Evolutionary conservation across 345 rosid genomes (phyloP), one percentile per base, ranked within the genome.

Genomic region (Arabis hirsuta): DNA sequence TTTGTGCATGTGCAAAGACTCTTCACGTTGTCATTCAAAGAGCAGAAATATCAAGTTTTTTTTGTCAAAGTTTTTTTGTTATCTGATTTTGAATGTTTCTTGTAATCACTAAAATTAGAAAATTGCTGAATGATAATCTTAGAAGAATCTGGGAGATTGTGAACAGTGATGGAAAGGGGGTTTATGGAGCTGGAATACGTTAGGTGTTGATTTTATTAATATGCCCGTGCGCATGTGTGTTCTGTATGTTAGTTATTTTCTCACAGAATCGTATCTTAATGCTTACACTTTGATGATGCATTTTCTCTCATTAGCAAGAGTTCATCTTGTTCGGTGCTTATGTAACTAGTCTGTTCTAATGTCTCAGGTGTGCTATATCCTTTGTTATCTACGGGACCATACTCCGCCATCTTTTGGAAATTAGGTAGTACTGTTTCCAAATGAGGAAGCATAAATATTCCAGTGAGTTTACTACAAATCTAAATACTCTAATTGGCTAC

Each of bases 401-500:
- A 54, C 87, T 91, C 19, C 87, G 96, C 46, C 86, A 84, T 84
- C 89, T 94, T 64, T 79, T 94, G 81, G 81, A 68, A n/a, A n/a
- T n/a, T n/a, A n/a, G n/a, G n/a, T n/a, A n/a, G n/a, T n/a, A 22
- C 78, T 83, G 82, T 43, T 88, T 89, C 81, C 96, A 91, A 77
- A 82, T 89, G 89, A 87, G 85, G 84, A 91, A 79, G 73, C 82
- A 76, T 48, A 62, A 83, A 70, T 91, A 86, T 78, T 81, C 77
- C 62, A 72, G 97, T 89, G 79, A 85, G 97, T 85, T 55, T 55
- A 63, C 48, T 34, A 12, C 60, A 59, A 50, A 12, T 52, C 57
- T 13, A 67, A 65, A 19, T 24, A 48, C 41, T 55, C 51, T 65
- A 34, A n/a, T 38, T 53, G 22, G 55, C 27, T 44, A 34, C 68